Evolutionary conservation across 2,329 filamentous ascomycete genomes (phyloP).

Genomic region (Xylariaceae sp.): DNA sequence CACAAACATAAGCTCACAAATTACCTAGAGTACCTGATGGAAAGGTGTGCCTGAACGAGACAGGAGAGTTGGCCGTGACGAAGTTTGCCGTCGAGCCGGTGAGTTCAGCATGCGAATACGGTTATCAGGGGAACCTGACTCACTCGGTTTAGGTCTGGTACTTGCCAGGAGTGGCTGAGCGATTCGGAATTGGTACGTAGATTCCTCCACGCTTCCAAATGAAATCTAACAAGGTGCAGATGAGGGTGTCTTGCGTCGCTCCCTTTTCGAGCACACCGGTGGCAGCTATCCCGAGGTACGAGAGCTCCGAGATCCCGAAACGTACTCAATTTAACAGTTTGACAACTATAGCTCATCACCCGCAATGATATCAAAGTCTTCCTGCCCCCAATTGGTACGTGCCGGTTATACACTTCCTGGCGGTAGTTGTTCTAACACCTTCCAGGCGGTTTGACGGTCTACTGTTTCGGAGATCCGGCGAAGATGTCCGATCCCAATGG

Average conservation of each 20-base stretch:
- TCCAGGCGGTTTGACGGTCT: slow-evolving; percentile 79
- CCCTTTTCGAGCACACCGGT: slow-evolving; percentile 90
- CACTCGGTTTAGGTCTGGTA: slow-evolving; percentile 59
- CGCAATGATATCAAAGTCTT: slow-evolving; percentile 93
- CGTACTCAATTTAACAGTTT: slow-evolving; percentile 15
- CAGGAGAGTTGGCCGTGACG: slow-evolving; percentile 84
- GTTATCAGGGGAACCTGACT: not conserved
- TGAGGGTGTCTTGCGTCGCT: slow-evolving; percentile 77
- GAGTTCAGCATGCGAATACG: slow-evolving; percentile 34
- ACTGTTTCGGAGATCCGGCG: slow-evolving; percentile 91
- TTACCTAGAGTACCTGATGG: slow-evolving; percentile 61
- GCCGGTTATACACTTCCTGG: not conserved
- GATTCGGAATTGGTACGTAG: slow-evolving; percentile 75
- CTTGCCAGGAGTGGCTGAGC: slow-evolving; percentile 78
- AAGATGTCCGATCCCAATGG: slow-evolving; percentile 87
- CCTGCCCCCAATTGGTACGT: slow-evolving; percentile 77
- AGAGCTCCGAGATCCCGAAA: not conserved
- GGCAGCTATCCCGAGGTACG: slow-evolving; percentile 83
- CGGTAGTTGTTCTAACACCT: slow-evolving; percentile 13
- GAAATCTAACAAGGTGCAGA: slow-evolving; percentile 42
- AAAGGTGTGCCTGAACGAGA: slow-evolving; percentile 81
- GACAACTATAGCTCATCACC: slow-evolving; percentile 64
- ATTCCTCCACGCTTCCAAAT: not conserved
- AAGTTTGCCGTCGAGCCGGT: slow-evolving; percentile 96
- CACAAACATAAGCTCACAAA: slow-evolving; percentile 17